Conservation (phyloP, 1,284 basidiomycete species). For the Austroboletus novae-zelandiae region DNA sequence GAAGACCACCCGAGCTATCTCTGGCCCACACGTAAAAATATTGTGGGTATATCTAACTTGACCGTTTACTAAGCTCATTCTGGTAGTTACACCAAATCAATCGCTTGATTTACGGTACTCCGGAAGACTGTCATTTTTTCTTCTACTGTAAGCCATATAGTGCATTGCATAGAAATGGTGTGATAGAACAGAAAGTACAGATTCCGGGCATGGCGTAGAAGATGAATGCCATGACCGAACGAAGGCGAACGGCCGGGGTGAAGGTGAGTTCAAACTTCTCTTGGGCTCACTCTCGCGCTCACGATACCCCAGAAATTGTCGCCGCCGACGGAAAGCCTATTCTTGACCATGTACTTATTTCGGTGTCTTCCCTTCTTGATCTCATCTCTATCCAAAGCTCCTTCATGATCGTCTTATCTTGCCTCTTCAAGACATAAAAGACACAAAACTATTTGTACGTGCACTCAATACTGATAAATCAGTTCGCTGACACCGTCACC, state of each 20-base stretch:
- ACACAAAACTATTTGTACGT: conserved; percentile 21
- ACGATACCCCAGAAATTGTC: conserved; percentile 19
- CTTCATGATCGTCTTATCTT: conserved; percentile 20
- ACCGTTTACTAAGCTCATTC: neutral
- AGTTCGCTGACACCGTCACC: neutral
- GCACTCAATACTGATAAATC: neutral
- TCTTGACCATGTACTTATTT: conserved; percentile 18
- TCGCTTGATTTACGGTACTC: conserved; percentile 23
- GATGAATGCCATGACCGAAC: conserved; percentile 17
- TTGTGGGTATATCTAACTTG: conserved; percentile 20
- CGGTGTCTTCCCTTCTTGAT: neutral
- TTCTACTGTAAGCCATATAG: conserved; percentile 36
- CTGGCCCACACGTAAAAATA: conserved; percentile 28
- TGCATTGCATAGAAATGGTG: neutral
- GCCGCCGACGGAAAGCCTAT: conserved; percentile 21
- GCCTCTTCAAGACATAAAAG: conserved; percentile 20
- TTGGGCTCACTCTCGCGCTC: neutral
- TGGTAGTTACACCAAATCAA: conserved; percentile 27
- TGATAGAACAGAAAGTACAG: conserved; percentile 5
- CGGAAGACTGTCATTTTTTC: conserved; percentile 34
- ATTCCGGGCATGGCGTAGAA: conserved; percentile 36
- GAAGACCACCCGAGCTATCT: conserved; percentile 4
- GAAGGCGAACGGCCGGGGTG: conserved; percentile 35
- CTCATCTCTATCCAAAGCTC: conserved; percentile 10
- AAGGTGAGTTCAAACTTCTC: conserved; percentile 26